Percentiles rank a stretch among this genome's conserved stretches.
phyloP scores from a whole-genome alignment of 768 basidiomycete genomes.

The Panaeolus papilionaceus region DNA sequence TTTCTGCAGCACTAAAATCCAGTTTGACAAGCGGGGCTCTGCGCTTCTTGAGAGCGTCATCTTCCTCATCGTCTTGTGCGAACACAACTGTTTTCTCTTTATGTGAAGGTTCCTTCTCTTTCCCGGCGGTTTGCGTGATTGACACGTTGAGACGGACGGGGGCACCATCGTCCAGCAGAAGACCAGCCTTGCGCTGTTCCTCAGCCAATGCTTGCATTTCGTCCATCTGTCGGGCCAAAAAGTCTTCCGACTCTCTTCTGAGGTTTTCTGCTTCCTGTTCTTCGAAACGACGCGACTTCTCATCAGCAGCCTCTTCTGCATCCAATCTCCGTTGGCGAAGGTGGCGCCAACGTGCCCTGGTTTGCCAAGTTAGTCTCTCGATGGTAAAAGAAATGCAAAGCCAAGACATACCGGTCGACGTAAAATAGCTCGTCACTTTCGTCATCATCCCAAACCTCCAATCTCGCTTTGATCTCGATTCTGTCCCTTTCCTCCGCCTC shows the following conservation, averaged over 20 bases:
- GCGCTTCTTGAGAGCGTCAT: slow-evolving; percentile 82
- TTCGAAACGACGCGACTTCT: slow-evolving; percentile 81
- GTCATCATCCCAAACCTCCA: slow-evolving; percentile 93
- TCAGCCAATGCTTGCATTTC: slow-evolving; percentile 93
- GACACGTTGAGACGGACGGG: slow-evolving; percentile 88
- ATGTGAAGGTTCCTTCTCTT: slow-evolving; percentile 48
- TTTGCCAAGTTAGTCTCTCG: neutral
- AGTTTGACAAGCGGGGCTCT: slow-evolving; percentile 89
- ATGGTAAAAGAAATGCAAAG: neutral
- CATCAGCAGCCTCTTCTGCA: slow-evolving; percentile 85
- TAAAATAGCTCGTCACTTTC: slow-evolving; percentile 94
- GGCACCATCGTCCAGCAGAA: slow-evolving; percentile 90
- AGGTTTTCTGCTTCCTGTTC: slow-evolving; percentile 88
- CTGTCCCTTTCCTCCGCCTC: slow-evolving; percentile 85
- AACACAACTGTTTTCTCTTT: slow-evolving; percentile 71
- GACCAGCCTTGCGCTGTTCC: slow-evolving; percentile 89
- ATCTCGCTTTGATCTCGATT: slow-evolving; percentile 76
- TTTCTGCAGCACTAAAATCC: slow-evolving; percentile 86
- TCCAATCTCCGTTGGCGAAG: slow-evolving; percentile 72
- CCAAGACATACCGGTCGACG: slow-evolving; percentile 74
- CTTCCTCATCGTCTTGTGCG: slow-evolving; percentile 85
- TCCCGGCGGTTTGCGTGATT: slow-evolving; percentile 53
- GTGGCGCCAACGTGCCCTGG: slow-evolving; percentile 86
- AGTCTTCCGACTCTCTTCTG: slow-evolving; percentile 89
- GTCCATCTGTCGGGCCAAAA: slow-evolving; percentile 93